phyloP scores from a whole-genome alignment of 2,329 filamentous ascomycete species.

The Alternaria ethzedia region DNA sequence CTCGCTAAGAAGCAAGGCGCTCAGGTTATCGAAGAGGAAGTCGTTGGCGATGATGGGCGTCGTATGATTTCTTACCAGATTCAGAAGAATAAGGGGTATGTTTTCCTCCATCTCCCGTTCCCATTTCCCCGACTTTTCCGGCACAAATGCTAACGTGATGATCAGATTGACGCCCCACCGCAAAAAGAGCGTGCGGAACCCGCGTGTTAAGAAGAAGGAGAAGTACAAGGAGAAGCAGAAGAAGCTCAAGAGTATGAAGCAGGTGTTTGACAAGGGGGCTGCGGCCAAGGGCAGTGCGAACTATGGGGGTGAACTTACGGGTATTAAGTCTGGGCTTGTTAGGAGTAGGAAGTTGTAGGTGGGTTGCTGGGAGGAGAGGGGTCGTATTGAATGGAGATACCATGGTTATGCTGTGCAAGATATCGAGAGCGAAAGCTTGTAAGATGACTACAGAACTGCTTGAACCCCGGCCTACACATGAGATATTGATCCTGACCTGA shows the following conservation, averaged over 20 bases:
- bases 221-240: conserved; percentile 97
- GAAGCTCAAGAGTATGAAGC: conserved; percentile 88
- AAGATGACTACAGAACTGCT: too few species aligned
- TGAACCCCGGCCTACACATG: too few species aligned
- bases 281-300: conserved; percentile 67
- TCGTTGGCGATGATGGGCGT: conserved; percentile 82
- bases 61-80: conserved; percentile 92
- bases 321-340: conserved; percentile 92
- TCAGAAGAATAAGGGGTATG: conserved; percentile 88
- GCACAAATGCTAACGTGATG: not conserved
- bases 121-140: not conserved
- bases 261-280: conserved; percentile 75
- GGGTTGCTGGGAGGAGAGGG: too few species aligned
- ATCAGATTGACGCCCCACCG: conserved; percentile 73
- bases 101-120: not conserved
- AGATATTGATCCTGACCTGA: too few species aligned
- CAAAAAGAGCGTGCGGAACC: conserved; percentile 94
- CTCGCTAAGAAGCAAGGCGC: conserved; percentile 63
- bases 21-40: conserved; percentile 70
- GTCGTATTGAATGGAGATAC: not conserved
- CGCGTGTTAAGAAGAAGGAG: conserved; percentile 96
- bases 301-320: conserved; percentile 89
- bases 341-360: conserved; percentile 87
- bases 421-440: too few species aligned
- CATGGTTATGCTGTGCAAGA: not conserved